Evolutionary conservation across 768 basidiomycete species (phyloP).

Genomic region (Suillus clintonianus): DNA sequence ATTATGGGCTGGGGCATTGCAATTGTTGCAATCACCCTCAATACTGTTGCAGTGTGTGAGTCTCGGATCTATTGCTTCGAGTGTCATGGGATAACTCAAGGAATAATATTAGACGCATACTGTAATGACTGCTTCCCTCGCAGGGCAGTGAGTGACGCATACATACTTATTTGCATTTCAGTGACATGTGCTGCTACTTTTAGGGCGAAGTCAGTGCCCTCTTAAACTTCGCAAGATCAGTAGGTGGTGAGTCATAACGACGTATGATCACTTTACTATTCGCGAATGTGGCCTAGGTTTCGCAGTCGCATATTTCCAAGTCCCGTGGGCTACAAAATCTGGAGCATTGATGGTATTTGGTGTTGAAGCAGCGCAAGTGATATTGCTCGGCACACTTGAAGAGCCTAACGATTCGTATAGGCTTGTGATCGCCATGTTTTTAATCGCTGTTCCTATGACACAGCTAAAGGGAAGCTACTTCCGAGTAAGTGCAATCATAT

Average conservation of each 20-base stretch:
- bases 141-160: slow-evolving; percentile 20
- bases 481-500: slow-evolving; percentile 25
- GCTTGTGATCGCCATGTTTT: slow-evolving; percentile 34
- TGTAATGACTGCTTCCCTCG: slow-evolving; percentile 40
- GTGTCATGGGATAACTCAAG: neutral
- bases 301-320: slow-evolving; percentile 41
- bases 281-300: slow-evolving; percentile 26
- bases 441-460: slow-evolving; percentile 37
- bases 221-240: slow-evolving; percentile 41
- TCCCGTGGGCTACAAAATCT: slow-evolving; percentile 38
- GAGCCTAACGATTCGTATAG: slow-evolving; percentile 14
- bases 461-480: slow-evolving; percentile 37
- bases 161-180: neutral
- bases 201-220: slow-evolving; percentile 40
- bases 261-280: neutral
- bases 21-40: slow-evolving; percentile 35
- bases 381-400: neutral
- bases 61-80: slow-evolving; percentile 1
- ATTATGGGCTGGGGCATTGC: slow-evolving; percentile 50
- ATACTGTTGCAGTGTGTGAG: slow-evolving; percentile 43
- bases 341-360: slow-evolving; percentile 39
- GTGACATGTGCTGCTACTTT: neutral
- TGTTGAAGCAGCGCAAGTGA: slow-evolving; percentile 37
- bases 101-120: slow-evolving; percentile 33
- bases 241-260: slow-evolving; percentile 26